These are phyloP conservation scores for Chytriomyces sp. DNA, from an alignment of 192 early-diverging fungal genomes.

Conservation along the genomic window DNA sequence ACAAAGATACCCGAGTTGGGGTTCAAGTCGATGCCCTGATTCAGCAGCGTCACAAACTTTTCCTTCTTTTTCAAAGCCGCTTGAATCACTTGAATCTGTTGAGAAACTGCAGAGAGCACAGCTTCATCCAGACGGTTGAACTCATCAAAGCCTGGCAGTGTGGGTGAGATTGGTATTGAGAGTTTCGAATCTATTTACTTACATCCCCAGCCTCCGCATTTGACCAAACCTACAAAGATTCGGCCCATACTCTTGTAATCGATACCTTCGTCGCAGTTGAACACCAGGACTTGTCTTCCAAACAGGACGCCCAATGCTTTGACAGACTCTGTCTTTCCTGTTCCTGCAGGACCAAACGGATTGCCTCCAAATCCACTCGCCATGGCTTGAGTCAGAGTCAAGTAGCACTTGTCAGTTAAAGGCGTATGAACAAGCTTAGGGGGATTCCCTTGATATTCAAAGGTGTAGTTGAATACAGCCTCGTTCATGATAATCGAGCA, in stretches of 20 bases:
- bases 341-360: constrained; percentile 68
- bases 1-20: constrained; percentile 67
- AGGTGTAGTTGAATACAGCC: constrained; percentile 62
- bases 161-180: background rate
- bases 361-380: constrained; percentile 66
- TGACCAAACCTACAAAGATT: constrained; percentile 67
- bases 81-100: constrained; percentile 69
- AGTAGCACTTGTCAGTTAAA: constrained; percentile 66
- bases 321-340: constrained; percentile 66
- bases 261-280: constrained; percentile 70
- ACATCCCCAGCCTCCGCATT: constrained; percentile 70
- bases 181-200: background rate
- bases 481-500: constrained; percentile 59
- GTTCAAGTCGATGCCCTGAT: constrained; percentile 53
- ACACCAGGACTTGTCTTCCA: constrained; percentile 65
- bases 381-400: constrained; percentile 68
- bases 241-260: constrained; percentile 70
- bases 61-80: constrained; percentile 54
- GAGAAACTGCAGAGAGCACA: constrained; percentile 64
- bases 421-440: constrained; percentile 65
- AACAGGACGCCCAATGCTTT: constrained; percentile 63
- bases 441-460: constrained; percentile 66
- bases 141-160: constrained; percentile 54
- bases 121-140: constrained; percentile 68
- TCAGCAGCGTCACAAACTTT: constrained; percentile 47